Evolutionary conservation across 2,329 filamentous ascomycete genomes (phyloP), one percentile per base, ranked within the genome.

Genomic region (Thielaviopsis euricoi): DNA sequence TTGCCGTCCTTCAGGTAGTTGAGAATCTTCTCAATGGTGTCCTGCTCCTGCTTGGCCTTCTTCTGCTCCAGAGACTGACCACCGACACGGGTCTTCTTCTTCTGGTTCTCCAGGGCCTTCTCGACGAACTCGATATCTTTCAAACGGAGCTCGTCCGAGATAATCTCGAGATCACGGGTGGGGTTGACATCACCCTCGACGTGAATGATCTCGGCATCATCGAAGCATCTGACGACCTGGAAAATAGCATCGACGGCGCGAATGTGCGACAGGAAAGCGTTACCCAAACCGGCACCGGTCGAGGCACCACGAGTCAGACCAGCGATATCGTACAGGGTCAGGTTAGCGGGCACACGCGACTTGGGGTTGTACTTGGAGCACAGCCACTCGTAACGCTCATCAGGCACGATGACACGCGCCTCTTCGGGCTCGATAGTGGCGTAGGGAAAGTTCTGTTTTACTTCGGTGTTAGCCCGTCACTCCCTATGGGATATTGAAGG

Each of bases 111-210:
- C 58, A 93, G 82, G 3, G 90, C 87, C 80, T 98, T 98, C 76
- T 95, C 90, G 61, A 87, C 83, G 70, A 97, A 98, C 76, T 98
- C 94, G 64, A 96, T 96, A 73, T 98, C 93, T 78, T 98, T 98
- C 71, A 96, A 84, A 62, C 91, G 84, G 68, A 98, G 77, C 76
- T 98, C 93, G 69, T 97, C 90, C 71, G 85, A 89, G 74, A 98
- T 97, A 71, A 98, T 98, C 68, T 89, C 87, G 65, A 98, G 74
- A 77, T 98, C 93, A 69, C 93, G 85, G 61, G 87, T 81, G 37
- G 93, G 94, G 74, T 98, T 87, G 66, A 98, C 94, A 67, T 98
- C 93, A 70, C 93, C 94, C 78, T 98, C 94, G 64, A 98, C 90
- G 80, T 98, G 93, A 66, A 96, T 97, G 67, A 98, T 98, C 75